These are phyloP conservation scores for Gossypium arboreum DNA, from an alignment of 345 rosid species.

Conservation along the genomic window DNA sequence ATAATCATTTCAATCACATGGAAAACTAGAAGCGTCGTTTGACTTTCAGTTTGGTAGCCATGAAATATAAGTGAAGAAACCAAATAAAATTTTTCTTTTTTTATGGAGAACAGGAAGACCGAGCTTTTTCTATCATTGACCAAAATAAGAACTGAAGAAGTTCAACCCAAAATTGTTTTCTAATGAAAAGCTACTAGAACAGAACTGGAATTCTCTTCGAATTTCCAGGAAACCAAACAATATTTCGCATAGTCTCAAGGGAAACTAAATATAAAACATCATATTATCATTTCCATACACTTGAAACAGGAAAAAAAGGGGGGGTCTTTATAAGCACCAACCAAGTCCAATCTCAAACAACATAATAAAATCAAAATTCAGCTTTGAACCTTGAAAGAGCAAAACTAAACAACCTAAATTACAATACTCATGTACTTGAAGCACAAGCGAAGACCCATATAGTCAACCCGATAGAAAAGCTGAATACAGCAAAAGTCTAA, in stretches of 20 bases:
- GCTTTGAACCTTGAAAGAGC: constrained; percentile 1
- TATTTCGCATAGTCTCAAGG: neutral
- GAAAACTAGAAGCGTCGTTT: neutral
- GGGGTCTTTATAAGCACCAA: neutral
- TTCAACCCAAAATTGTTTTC: neutral
- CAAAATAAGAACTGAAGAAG: neutral
- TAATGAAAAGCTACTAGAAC: neutral
- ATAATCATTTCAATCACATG: neutral
- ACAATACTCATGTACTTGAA: neutral
- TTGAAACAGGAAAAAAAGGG: neutral
- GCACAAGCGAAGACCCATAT: neutral
- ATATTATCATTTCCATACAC: neutral
- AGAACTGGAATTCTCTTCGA: neutral
- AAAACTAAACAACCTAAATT: neutral
- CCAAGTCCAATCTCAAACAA: neutral
- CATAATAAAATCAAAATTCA: neutral
- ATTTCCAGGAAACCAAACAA: constrained; percentile 3
- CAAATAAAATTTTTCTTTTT: neutral
- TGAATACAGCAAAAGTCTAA: neutral
- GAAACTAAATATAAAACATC: neutral
- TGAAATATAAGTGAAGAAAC: neutral
- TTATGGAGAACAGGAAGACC: neutral
- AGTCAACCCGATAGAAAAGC: constrained; percentile 5
- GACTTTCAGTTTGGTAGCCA: neutral
- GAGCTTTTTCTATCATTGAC: neutral